Evolutionary conservation across 2,329 filamentous ascomycete species (phyloP), one percentile per base, ranked within the genome.

Genomic region (Helicocarpus griseus): DNA sequence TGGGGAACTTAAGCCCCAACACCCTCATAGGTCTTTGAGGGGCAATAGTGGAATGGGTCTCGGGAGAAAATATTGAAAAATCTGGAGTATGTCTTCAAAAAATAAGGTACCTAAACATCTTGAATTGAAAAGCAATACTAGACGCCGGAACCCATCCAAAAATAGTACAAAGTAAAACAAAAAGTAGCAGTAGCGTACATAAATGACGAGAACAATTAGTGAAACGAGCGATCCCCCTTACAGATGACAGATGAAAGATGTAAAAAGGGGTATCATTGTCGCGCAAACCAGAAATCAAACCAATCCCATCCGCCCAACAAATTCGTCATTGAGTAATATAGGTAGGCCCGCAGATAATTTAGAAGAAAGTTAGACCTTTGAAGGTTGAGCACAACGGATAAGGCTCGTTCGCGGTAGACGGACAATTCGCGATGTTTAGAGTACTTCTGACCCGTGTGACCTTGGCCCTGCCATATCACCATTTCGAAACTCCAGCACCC

Each of bases 241-340:
- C 13, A 52, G 50, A 49, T 29, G 19, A 28, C 36, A 43, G 41
- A 44, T 28, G 52, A 7, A 47, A 53, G 48, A 45, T 39, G 11
- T 22, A 52, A 49, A 49, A 48, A 33, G 24, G 48, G 48, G 43
- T 46, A 49, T 29, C 41, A 53, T 28, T 33, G 28, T 48, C 19
- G 35, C 43, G 28, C 36, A 49, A 45, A 38, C 24, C 47, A 29
- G 46, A 44, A 14, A 14, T n/a, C 31, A 22, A 39, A 40, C 49
- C 40, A 51, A 46, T 28, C 49, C 41, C n/a, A 39, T 36, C 24
- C 17, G 29, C 17, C 9, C 35, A 38, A 48, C 44, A 40, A 49
- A 13, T 36, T 47, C 44, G n/a, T 47, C 4, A 8, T 6, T 26
- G 19, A 13, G 36, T 22, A 47, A 47, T 5, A 26, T 36, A 26